Percentiles rank a stretch among this genome's conserved stretches.
These are phyloP conservation scores for Aspergillus incahuasiensis DNA, from an alignment of 495 filamentous ascomycete species.

Conservation along the genomic window DNA sequence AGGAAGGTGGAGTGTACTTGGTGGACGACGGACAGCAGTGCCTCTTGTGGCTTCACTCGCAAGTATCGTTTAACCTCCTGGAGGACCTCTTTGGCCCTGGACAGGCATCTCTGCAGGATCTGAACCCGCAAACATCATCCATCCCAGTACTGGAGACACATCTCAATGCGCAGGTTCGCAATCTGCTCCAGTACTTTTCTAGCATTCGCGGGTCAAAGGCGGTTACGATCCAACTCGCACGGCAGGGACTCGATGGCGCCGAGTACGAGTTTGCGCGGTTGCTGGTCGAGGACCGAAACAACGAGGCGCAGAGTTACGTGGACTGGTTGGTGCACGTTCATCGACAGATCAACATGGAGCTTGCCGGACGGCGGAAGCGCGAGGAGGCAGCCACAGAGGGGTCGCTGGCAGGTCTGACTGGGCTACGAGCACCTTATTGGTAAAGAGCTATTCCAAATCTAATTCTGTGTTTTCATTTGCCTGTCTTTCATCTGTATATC, in stretches of 20 bases:
- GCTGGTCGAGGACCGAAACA: conserved; percentile 92
- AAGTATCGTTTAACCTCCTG: conserved; percentile 74
- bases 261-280: conserved; percentile 94
- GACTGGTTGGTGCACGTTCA: conserved; percentile 98
- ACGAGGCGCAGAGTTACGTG: conserved; percentile 95
- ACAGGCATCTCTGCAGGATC: conserved; percentile 60
- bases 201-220: conserved; percentile 80
- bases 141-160: conserved; percentile 81
- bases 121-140: conserved; percentile 72
- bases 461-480: conserved; percentile 10
- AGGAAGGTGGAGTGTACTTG: conserved; percentile 93
- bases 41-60: conserved; percentile 81
- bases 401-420: conserved; percentile 57
- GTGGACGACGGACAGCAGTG: conserved; percentile 94
- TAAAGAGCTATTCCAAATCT: conserved; percentile 18
- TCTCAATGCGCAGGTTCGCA: conserved; percentile 90
- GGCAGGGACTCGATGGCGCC: conserved; percentile 90
- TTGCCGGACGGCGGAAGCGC: conserved; percentile 72
- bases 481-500: conserved; percentile 15
- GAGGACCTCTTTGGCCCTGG: conserved; percentile 85
- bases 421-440: conserved; percentile 72
- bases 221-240: conserved; percentile 81
- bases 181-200: conserved; percentile 82
- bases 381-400: conserved; percentile 55
- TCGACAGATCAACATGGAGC: conserved; percentile 83